Conservation (phyloP, 1,284 basidiomycete species). For the Neotropicomus parvogracilis region DNA sequence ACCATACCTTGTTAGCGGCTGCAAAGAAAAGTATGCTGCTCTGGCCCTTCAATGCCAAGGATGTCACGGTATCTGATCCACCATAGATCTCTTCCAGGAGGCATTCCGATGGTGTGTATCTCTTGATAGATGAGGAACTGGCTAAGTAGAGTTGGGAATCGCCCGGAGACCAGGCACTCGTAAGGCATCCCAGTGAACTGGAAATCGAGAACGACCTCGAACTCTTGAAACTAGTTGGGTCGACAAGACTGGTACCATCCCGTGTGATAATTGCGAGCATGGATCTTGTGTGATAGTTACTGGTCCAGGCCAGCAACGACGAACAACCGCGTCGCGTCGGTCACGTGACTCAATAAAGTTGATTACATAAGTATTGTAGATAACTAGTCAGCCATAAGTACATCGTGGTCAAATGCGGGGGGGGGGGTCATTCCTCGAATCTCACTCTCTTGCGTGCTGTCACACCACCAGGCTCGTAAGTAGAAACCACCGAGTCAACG, state of each 20-base stretch:
- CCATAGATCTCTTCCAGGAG: constrained; percentile 41
- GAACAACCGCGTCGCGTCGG: constrained; percentile 20
- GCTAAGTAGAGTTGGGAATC: constrained; percentile 52
- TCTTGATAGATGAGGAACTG: constrained; percentile 43
- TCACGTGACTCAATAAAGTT: constrained; percentile 14
- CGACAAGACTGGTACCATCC: constrained; percentile 43
- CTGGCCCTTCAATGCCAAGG: constrained; percentile 46
- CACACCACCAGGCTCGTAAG: neutral
- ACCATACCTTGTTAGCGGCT: constrained; percentile 50
- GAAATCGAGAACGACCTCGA: constrained; percentile 39
- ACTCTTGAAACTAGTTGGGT: constrained; percentile 45
- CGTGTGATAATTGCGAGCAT: constrained; percentile 51
- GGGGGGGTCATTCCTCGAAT: constrained; percentile 17
- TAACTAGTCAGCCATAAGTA: too few relatives aligned
- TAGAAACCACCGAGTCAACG: constrained; percentile 8
- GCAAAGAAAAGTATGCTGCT: constrained; percentile 45
- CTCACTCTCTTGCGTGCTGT: constrained; percentile 24
- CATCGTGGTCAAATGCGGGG: neutral
- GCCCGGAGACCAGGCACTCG: constrained; percentile 54
- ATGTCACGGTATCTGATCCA: constrained; percentile 34
- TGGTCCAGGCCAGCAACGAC: neutral
- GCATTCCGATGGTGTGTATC: constrained; percentile 49
- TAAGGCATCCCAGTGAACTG: constrained; percentile 39
- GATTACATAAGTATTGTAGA: too few relatives aligned
- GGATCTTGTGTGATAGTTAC: neutral